Base-by-base conservation (phyloP, 2,329 filamentous ascomycete genomes). In the Aspergillus sp. region DNA sequence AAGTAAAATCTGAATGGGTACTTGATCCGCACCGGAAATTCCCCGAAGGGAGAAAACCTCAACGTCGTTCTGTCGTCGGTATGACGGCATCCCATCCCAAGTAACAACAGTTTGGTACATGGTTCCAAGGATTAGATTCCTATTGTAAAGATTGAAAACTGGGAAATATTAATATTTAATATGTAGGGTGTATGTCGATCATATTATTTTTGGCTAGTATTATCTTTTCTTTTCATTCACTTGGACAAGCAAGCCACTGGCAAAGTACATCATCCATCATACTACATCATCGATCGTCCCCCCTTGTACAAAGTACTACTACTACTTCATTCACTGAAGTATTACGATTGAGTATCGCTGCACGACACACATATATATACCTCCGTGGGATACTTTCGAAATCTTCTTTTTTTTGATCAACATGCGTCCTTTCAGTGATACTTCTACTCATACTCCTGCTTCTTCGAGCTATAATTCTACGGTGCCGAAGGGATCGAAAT, bases 391-490 rank as follows among this genome's bases (percentile, higher is more conserved):
- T 23, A 9, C 7, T 28, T 6, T 9, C 41, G 4, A 45, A 1
- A 5, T 45, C 17, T 5, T 17, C 4, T 4, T 43, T 4, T 17
- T 47, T 12, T 48, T n/a, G n/a, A 45, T 6, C 25, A 50, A 17
- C 25, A 73, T 74, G 70, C 68, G 63, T 62, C 70, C 71, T 36
- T 73, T 69, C 64, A 69, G 55, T 60, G 69, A 73, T 63, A 61
- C 63, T 19, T 71, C 70, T 23, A 60, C 61, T 39, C 70, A 71
- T 54, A 58, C 70, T n/a, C 53, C 69, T 62, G 70, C 72, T 47
- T 72, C 71, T 9, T 73, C 71, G 55, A 71, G 66, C 60, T 70
- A 69, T 56, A 21, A 17, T 13, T 62, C 62, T 30, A 45, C 41
- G 47, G 55, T 52, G 15, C 38, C 30, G 43, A 62, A 57, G n/a